Evolutionary conservation across 2,329 filamentous ascomycete species (phyloP).

Genomic region (Acephala macrosclerotiorum): DNA sequence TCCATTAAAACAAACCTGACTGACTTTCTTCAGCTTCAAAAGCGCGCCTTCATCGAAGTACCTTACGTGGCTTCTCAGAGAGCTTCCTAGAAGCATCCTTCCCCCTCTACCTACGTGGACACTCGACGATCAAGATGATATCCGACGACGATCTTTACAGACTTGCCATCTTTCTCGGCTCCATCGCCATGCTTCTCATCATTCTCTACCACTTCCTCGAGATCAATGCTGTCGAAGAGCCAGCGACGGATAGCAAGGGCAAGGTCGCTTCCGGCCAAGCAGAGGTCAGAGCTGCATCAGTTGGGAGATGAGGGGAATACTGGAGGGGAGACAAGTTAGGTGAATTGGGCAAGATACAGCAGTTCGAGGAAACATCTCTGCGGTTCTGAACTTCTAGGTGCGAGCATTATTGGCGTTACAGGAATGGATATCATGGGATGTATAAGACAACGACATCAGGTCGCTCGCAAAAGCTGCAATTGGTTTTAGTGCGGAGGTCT

Average conservation of each 20-base stretch:
- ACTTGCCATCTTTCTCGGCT: constrained; percentile 92
- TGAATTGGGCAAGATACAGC: not conserved
- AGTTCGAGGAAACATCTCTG: not conserved
- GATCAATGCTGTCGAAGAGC: constrained; percentile 77
- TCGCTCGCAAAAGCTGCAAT: constrained; percentile 8
- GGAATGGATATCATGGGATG: constrained; percentile 7
- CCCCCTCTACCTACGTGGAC: not conserved
- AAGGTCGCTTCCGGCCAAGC: constrained; percentile 23
- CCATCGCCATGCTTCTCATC: constrained; percentile 88
- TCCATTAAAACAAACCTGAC: not conserved
- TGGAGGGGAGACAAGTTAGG: not conserved
- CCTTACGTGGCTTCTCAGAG: constrained; percentile 24
- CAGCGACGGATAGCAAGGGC: constrained; percentile 33
- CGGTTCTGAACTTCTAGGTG: not conserved
- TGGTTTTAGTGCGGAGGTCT: not conserved
- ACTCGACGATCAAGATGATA: constrained; percentile 75
- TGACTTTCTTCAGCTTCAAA: constrained; percentile 7
- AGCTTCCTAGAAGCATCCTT: not conserved
- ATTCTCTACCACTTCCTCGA: constrained; percentile 97
- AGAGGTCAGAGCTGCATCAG: constrained; percentile 31
- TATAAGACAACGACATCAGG: constrained; percentile 1
- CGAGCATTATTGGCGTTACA: constrained; percentile 28
- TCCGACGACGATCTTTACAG: constrained; percentile 90
- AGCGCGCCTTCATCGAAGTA: not conserved
- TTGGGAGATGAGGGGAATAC: constrained; percentile 25